Conservation (phyloP, 306 rosid species). For the Ochetophila trinervis region DNA sequence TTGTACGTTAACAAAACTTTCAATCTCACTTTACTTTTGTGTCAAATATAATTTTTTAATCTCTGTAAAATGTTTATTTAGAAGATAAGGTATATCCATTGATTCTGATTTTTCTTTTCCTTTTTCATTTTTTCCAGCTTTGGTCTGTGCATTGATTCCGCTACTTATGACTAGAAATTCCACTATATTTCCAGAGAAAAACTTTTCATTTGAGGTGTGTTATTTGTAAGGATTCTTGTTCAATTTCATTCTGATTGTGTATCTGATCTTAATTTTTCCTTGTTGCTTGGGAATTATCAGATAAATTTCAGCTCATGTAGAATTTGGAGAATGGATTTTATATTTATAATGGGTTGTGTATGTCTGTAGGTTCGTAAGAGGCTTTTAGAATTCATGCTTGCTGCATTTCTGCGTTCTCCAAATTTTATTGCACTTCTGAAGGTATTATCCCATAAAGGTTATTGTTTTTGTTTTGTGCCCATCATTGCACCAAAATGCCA, state of each 20-base stretch:
- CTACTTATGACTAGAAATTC: constrained; percentile 84
- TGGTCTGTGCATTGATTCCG: constrained; percentile 88
- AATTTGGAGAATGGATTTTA: neutral
- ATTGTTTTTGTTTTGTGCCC: constrained; percentile 9
- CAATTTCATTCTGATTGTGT: neutral
- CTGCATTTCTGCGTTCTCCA: constrained; percentile 84
- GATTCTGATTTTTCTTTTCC: constrained; percentile 15
- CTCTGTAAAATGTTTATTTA: neutral
- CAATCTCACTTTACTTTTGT: constrained; percentile 21
- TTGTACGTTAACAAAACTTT: constrained; percentile 48
- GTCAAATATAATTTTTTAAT: constrained; percentile 4
- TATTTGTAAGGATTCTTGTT: neutral
- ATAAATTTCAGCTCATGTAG: neutral
- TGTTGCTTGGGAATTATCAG: constrained; percentile 2
- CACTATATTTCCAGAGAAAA: constrained; percentile 78
- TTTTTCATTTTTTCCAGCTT: constrained; percentile 58
- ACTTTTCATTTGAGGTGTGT: constrained; percentile 71
- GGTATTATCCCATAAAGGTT: constrained; percentile 40
- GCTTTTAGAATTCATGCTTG: constrained; percentile 82
- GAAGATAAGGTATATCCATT: constrained; percentile 11
- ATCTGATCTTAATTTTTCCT: neutral
- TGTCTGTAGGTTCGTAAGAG: constrained; percentile 71
- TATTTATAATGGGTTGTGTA: constrained; percentile 7
- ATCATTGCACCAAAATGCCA: constrained; percentile 5
- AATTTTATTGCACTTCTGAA: constrained; percentile 78